phyloP scores from a whole-genome alignment of 441 rosid genomes.

The Erodium moschatum region DNA sequence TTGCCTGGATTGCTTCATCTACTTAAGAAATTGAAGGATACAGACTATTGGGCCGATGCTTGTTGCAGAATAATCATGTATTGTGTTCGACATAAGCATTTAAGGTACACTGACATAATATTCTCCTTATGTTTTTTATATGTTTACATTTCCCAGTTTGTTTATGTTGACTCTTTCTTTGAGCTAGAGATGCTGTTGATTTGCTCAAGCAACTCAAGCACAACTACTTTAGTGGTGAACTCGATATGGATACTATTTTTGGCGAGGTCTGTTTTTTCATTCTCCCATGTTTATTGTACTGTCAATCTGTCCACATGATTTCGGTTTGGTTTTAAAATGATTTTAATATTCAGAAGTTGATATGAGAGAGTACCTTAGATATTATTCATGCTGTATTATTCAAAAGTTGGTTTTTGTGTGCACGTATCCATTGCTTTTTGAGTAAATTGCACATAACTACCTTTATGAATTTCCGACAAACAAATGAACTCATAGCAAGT shows the following conservation, averaged over 20 bases:
- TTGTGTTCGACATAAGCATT: slow-evolving; percentile 42
- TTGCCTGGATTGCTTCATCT: slow-evolving; percentile 37
- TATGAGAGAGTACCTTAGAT: neutral
- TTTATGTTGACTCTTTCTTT: slow-evolving; percentile 19
- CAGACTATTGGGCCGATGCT: slow-evolving; percentile 47
- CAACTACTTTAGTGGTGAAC: slow-evolving; percentile 34
- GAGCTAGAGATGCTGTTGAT: slow-evolving; percentile 43
- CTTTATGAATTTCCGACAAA: too few relatives aligned
- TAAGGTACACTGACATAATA: slow-evolving; percentile 36
- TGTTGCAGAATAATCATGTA: slow-evolving; percentile 47
- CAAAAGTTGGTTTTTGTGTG: too few relatives aligned
- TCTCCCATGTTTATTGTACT: slow-evolving; percentile 5
- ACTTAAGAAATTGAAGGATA: slow-evolving; percentile 43
- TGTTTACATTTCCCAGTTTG: slow-evolving; percentile 13
- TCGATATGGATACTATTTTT: slow-evolving; percentile 39
- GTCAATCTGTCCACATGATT: neutral
- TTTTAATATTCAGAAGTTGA: neutral
- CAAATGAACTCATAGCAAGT: too few relatives aligned
- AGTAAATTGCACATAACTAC: too few relatives aligned
- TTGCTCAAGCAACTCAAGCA: slow-evolving; percentile 50
- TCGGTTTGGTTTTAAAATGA: neutral
- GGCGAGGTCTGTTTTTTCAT: slow-evolving; percentile 48
- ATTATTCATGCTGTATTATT: neutral
- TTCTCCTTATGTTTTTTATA: slow-evolving; percentile 13
- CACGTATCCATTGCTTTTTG: too few relatives aligned